Percentiles rank a stretch among this genome's conserved stretches.
These are phyloP conservation scores for Septoria linicola DNA, from an alignment of 2,329 filamentous ascomycete species.

Conservation along the genomic window DNA sequence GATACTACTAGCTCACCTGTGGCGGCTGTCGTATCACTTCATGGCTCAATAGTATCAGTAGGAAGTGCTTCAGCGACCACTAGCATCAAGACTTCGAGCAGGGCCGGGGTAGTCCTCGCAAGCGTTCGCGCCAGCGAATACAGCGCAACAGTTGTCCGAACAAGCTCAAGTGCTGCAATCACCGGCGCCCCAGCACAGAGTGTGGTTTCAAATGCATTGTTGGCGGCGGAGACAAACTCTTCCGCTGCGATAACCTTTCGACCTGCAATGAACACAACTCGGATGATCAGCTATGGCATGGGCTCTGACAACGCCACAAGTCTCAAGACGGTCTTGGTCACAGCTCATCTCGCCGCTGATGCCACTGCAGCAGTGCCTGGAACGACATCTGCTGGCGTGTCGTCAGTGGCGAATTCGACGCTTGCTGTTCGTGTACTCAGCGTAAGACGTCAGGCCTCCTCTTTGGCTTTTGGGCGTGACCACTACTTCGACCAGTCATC, in stretches of 20 bases:
- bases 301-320: slow-evolving; percentile 1
- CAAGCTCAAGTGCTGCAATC: background rate
- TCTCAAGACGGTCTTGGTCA: slow-evolving; percentile 4
- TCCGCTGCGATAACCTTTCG: background rate
- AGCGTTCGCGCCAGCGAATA: slow-evolving; percentile 5
- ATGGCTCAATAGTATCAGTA: too few species aligned
- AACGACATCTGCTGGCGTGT: background rate
- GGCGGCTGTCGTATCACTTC: too few species aligned
- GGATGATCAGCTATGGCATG: slow-evolving; percentile 2
- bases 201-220: background rate
- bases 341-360: background rate
- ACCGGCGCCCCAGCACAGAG: background rate
- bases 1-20: too few species aligned
- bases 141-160: slow-evolving; percentile 4
- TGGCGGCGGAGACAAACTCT: background rate
- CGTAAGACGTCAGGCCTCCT: too few species aligned
- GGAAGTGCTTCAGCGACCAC: too few species aligned
- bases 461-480: background rate
- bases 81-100: background rate
- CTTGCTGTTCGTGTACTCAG: background rate
- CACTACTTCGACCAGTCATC: too few species aligned
- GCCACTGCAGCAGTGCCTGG: background rate
- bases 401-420: background rate
- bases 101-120: background rate
- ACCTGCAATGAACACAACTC: background rate